Evolutionary conservation across 2,329 filamentous ascomycete genomes (phyloP).

Genomic region (Colletotrichum chlorophyti): DNA sequence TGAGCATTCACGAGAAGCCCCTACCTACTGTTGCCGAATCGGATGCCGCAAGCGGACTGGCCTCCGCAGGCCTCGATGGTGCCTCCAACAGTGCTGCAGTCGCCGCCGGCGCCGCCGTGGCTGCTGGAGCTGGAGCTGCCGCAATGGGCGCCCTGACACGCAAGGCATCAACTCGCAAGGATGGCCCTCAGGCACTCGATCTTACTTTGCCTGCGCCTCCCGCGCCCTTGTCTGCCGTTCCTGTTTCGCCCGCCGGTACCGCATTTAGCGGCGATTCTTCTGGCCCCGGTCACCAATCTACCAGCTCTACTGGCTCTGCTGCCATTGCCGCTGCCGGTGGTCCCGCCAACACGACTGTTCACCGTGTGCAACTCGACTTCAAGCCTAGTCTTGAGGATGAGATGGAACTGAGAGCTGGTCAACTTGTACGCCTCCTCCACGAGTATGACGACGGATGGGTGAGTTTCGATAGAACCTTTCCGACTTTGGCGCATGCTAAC

Average conservation of each 20-base stretch:
- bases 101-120: slow-evolving; percentile 30
- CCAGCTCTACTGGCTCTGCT: slow-evolving; percentile 57
- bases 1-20: slow-evolving; percentile 41
- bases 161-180: slow-evolving; percentile 63
- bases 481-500: slow-evolving; percentile 35
- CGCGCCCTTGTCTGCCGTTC: slow-evolving; percentile 42
- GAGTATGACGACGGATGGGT: slow-evolving; percentile 99
- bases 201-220: slow-evolving; percentile 53
- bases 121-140: slow-evolving; percentile 44
- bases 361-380: slow-evolving; percentile 95
- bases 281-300: slow-evolving; percentile 51
- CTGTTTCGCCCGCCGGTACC: slow-evolving; percentile 67
- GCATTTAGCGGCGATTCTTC: slow-evolving; percentile 67
- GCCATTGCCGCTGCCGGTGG: slow-evolving; percentile 70
- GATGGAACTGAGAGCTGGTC: slow-evolving; percentile 79
- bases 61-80: slow-evolving; percentile 19
- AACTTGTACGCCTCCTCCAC: slow-evolving; percentile 87
- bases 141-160: slow-evolving; percentile 50
- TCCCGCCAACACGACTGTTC: slow-evolving; percentile 69
- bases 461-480: slow-evolving; percentile 54
- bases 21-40: slow-evolving; percentile 9
- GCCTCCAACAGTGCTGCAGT: slow-evolving; percentile 43
- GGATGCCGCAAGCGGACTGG: slow-evolving; percentile 26
- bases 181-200: slow-evolving; percentile 58
- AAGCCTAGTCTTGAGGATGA: slow-evolving; percentile 93